These are phyloP conservation scores for Ploettnerulaceae sp. DNA, from an alignment of 2,329 filamentous ascomycete species.

Conservation along the genomic window DNA sequence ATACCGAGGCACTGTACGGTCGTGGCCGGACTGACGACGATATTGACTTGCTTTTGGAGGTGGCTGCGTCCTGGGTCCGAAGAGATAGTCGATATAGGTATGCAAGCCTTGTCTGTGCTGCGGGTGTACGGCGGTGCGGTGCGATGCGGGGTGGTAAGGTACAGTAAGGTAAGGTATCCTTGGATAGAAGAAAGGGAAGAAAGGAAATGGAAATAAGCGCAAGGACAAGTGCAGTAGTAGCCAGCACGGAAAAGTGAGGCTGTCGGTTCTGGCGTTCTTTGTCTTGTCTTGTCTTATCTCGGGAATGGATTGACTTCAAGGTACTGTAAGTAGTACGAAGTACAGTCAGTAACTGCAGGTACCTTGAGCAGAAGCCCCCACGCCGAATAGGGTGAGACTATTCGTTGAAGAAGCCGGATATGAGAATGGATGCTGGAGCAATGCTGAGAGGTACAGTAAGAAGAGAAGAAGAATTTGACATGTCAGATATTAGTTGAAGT, in stretches of 20 bases:
- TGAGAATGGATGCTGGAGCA: slow-evolving; percentile 6
- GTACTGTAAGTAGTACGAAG: too few relatives aligned
- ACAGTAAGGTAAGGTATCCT: background rate
- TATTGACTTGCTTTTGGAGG: background rate
- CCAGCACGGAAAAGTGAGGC: slow-evolving; percentile 17
- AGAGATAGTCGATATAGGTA: too few relatives aligned
- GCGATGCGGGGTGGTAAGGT: background rate
- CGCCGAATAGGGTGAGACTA: slow-evolving; percentile 6
- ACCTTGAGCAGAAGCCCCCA: slow-evolving; percentile 7
- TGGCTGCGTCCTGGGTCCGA: slow-evolving; percentile 2
- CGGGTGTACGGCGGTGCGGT: background rate
- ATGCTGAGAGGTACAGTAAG: slow-evolving; percentile 12
- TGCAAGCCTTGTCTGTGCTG: background rate
- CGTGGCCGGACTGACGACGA: background rate
- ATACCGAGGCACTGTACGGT: too few relatives aligned
- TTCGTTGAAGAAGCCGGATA: too few relatives aligned
- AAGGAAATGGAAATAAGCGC: background rate
- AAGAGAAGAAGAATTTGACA: slow-evolving; percentile 12
- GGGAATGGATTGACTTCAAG: background rate
- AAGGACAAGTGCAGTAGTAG: background rate
- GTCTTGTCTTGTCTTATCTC: background rate
- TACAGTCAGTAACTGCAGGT: background rate
- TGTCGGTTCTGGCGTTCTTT: slow-evolving; percentile 5
- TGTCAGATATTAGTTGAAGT: slow-evolving; percentile 8
- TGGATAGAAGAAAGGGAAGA: too few relatives aligned